phyloP scores from a whole-genome alignment of 805 yeast species.

The Metschnikowia aberdeeniae region DNA sequence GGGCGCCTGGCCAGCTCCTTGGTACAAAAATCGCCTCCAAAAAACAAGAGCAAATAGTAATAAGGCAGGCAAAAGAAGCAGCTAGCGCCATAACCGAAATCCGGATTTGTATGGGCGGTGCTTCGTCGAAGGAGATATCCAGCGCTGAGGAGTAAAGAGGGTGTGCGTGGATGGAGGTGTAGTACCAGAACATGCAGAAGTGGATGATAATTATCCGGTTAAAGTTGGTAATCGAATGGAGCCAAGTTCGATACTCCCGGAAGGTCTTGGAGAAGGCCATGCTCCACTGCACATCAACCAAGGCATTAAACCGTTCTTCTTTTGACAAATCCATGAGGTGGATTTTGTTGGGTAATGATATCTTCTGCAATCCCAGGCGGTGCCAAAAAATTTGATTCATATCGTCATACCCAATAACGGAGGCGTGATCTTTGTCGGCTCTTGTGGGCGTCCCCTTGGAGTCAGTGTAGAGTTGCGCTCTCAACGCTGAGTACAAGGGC shows the following conservation, averaged over 20 bases:
- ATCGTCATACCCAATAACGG: slow-evolving; percentile 83
- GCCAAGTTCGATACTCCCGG: slow-evolving; percentile 95
- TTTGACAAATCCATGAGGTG: slow-evolving; percentile 52
- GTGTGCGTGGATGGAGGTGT: slow-evolving; percentile 64
- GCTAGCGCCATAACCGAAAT: slow-evolving; percentile 62
- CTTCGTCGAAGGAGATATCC: slow-evolving; percentile 48
- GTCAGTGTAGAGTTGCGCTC: slow-evolving; percentile 49
- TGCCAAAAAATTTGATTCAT: slow-evolving; percentile 88
- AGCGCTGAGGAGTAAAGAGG: slow-evolving; percentile 61
- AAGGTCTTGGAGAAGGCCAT: slow-evolving; percentile 84
- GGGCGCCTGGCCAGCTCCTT: slow-evolving; percentile 69
- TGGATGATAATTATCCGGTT: slow-evolving; percentile 72
- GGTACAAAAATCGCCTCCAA: slow-evolving; percentile 66
- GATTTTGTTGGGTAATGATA: slow-evolving; percentile 42
- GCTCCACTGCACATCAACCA: slow-evolving; percentile 61
- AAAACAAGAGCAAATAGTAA: slow-evolving; percentile 52
- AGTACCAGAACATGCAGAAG: slow-evolving; percentile 71
- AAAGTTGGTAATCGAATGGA: slow-evolving; percentile 90
- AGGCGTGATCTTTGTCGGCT: slow-evolving; percentile 59
- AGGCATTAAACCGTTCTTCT: slow-evolving; percentile 49
- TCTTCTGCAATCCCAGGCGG: slow-evolving; percentile 58
- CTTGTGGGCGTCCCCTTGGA: slow-evolving; percentile 43
- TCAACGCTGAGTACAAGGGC: slow-evolving; percentile 63
- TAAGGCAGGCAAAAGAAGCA: slow-evolving; percentile 54
- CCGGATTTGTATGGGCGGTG: slow-evolving; percentile 54